A percentile compares a stretch with the other conserved stretches of the same genome.
Evolutionary conservation across 495 filamentous ascomycete genomes (phyloP).

Genomic region (Saxophila tyrrhenica): DNA sequence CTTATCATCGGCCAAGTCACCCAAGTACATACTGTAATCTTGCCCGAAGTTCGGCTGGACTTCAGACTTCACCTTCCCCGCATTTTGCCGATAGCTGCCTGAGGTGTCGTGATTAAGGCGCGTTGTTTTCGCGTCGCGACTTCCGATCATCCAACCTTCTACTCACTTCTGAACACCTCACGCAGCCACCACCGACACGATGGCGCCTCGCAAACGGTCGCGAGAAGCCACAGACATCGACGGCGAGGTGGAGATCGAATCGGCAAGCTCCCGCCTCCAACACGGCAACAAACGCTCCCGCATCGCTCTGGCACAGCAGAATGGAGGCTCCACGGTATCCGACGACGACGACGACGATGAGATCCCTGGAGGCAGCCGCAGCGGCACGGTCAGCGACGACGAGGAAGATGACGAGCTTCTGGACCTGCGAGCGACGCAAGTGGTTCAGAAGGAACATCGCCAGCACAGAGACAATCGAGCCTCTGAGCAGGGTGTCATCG

Average conservation of each 20-base stretch:
- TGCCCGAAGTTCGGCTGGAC: too few relatives aligned
- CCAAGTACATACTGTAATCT: too few relatives aligned
- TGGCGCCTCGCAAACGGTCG: slow-evolving; percentile 34
- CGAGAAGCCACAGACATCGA: slow-evolving; percentile 38
- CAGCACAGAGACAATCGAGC: slow-evolving; percentile 52
- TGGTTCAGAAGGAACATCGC: slow-evolving; percentile 47
- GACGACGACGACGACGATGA: slow-evolving; percentile 14
- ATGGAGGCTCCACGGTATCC: slow-evolving; percentile 13
- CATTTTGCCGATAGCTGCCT: too few relatives aligned
- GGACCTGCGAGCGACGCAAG: slow-evolving; percentile 61
- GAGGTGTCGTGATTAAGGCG: too few relatives aligned
- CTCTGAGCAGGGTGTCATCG: slow-evolving; percentile 73
- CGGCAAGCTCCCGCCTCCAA: slow-evolving; percentile 35
- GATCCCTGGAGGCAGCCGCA: neutral
- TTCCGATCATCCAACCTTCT: neutral
- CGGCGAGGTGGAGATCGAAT: slow-evolving; percentile 36
- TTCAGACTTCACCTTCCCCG: too few relatives aligned
- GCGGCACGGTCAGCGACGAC: slow-evolving; percentile 17
- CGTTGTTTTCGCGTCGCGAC: too few relatives aligned
- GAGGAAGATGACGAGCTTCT: slow-evolving; percentile 43
- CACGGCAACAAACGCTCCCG: slow-evolving; percentile 26
- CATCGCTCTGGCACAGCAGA: slow-evolving; percentile 7
- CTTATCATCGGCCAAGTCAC: too few relatives aligned
- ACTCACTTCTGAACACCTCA: too few relatives aligned
- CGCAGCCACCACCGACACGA: neutral